phyloP scores from a whole-genome alignment of 179 eudicot genomes.

The Patellifolia procumbens region DNA sequence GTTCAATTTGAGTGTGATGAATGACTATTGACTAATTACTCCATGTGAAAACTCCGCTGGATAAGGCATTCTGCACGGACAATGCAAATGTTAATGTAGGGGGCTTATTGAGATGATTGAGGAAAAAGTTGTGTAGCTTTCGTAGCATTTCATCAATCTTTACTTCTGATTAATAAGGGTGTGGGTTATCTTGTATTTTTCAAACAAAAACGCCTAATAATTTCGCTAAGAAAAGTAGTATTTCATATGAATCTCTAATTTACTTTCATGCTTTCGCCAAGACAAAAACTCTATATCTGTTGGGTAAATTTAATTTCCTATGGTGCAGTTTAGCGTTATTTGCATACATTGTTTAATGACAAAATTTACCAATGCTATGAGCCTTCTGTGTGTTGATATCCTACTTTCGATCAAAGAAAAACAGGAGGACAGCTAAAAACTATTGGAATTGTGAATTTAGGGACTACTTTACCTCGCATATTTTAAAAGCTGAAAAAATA shows the following conservation, averaged over 20 bases:
- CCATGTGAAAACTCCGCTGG: too few species aligned
- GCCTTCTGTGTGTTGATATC: neutral
- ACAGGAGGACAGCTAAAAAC: neutral
- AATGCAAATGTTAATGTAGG: neutral
- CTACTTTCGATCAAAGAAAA: neutral
- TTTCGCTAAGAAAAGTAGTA: neutral
- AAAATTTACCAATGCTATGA: neutral
- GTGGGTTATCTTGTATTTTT: neutral
- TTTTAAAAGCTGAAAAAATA: neutral
- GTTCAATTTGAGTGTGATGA: too few species aligned
- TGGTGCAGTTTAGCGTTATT: neutral
- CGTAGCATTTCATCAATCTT: neutral
- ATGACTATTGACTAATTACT: too few species aligned
- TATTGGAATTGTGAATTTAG: neutral
- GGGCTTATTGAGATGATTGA: neutral
- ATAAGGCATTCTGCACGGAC: too few species aligned
- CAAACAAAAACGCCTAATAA: neutral
- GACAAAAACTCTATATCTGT: neutral
- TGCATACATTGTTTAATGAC: neutral
- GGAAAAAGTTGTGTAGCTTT: neutral
- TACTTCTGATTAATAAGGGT: too few species aligned
- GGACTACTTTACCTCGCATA: neutral
- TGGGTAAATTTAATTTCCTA: neutral
- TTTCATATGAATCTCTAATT: neutral
- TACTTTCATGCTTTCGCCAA: neutral